Conservation (phyloP, 441 rosid species). For the Adansonia gregorii region DNA sequence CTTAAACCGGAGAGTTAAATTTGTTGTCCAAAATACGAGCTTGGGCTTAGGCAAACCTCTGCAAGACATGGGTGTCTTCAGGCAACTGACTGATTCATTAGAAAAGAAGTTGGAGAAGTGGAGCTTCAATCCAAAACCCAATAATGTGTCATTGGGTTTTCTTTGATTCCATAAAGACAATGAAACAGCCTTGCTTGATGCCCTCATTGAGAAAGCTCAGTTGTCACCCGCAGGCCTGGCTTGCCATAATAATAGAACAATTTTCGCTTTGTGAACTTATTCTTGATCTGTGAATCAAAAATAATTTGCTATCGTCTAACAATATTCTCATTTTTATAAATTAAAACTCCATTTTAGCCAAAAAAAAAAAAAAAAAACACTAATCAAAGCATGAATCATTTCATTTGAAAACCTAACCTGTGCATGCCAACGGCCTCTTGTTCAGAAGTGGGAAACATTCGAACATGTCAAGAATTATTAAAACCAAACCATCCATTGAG, state of each 20-base stretch:
- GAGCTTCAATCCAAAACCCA: background rate
- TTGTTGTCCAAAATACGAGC: background rate
- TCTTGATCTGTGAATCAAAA: too few species aligned
- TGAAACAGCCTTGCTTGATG: background rate
- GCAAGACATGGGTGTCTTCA: too few species aligned
- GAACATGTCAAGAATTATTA: background rate
- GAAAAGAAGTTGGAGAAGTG: background rate
- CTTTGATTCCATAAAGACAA: background rate
- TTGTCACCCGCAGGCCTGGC: background rate
- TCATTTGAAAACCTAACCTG: background rate
- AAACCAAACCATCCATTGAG: background rate
- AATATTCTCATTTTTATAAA: too few species aligned
- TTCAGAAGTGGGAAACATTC: background rate
- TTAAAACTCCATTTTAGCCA: background rate
- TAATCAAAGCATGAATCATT: background rate
- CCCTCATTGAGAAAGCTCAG: background rate
- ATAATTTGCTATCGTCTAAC: too few species aligned
- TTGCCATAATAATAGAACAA: too few species aligned
- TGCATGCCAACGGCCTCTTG: background rate
- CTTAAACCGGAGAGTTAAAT: too few species aligned
- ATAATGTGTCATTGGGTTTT: too few species aligned
- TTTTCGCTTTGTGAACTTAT: too few species aligned
- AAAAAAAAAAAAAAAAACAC: background rate
- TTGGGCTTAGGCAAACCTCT: background rate
- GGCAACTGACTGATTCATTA: background rate